A percentile compares a stretch with the other conserved stretches of the same genome.
Evolutionary conservation across 345 rosid species (phyloP).

Genomic region (Litchi chinensis): DNA sequence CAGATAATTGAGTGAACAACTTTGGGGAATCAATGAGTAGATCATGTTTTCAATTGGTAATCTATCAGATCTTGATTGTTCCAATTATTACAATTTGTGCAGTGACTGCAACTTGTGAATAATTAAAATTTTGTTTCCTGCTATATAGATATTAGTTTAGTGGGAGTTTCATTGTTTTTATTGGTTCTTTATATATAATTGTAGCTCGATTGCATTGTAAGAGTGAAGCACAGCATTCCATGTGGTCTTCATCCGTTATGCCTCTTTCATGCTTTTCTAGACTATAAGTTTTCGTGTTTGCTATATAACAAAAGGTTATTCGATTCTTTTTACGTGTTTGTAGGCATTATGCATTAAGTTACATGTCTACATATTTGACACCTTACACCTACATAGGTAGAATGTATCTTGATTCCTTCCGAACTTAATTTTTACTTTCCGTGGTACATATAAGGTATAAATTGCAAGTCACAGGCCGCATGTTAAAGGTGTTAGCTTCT

Average conservation of each 20-base stretch:
- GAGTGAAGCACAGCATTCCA: not conserved
- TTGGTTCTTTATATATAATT: not conserved
- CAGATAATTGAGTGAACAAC: not conserved
- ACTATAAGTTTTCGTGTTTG: not conserved
- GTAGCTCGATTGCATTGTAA: not conserved
- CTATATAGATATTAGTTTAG: not conserved
- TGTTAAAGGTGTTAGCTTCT: not conserved
- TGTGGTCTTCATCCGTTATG: not conserved
- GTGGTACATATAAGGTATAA: no score
- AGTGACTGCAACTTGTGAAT: not conserved
- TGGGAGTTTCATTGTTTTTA: not conserved
- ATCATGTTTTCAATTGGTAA: not conserved
- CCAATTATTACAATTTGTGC: not conserved
- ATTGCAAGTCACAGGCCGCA: not conserved
- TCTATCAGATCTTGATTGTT: not conserved
- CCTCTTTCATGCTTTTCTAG: not conserved
- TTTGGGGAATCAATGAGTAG: not conserved
- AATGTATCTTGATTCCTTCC: slow-evolving; percentile 2
- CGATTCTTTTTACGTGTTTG: not conserved
- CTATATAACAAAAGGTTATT: not conserved
- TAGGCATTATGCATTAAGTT: not conserved
- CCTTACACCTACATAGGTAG: not conserved
- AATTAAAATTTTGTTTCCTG: not conserved
- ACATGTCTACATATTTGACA: not conserved
- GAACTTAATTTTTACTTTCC: not conserved